A percentile compares a stretch with the other conserved stretches of the same genome.
These are phyloP conservation scores for Aspergillus sp. DNA, from an alignment of 2,329 filamentous ascomycete genomes.

Conservation along the genomic window DNA sequence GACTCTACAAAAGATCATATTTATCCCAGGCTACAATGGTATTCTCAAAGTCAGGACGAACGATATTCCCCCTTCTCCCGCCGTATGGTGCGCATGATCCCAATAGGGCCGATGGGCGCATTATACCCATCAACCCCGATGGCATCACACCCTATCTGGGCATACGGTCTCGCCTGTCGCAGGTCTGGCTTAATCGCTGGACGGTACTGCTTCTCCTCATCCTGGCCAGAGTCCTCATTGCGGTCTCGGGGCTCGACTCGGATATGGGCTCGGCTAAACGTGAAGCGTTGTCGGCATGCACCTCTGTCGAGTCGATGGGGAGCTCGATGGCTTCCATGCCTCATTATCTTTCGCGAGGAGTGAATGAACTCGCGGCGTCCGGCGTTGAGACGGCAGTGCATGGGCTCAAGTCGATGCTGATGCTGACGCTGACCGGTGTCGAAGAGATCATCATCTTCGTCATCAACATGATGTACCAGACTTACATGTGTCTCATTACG, in stretches of 20 bases:
- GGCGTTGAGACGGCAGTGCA: constrained; percentile 73
- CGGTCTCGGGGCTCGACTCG: constrained; percentile 62
- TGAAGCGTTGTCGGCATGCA: constrained; percentile 82
- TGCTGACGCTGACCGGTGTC: constrained; percentile 71
- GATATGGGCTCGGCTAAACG: constrained; percentile 67
- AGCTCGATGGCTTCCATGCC: constrained; percentile 98
- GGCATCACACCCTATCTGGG: constrained; percentile 85
- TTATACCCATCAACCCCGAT: constrained; percentile 55
- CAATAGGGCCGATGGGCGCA: constrained; percentile 41
- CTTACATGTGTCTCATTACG: constrained; percentile 82
- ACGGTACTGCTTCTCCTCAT: constrained; percentile 82
- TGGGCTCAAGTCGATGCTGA: constrained; percentile 69
- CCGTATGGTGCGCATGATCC: constrained; percentile 35
- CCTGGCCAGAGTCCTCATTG: constrained; percentile 69
- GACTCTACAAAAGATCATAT: background rate
- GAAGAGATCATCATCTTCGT: constrained; percentile 84
- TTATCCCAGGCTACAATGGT: constrained; percentile 17
- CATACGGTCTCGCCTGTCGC: constrained; percentile 78
- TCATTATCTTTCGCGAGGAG: constrained; percentile 79
- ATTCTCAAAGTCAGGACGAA: constrained; percentile 24
- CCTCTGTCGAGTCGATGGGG: constrained; percentile 82
- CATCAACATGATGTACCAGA: constrained; percentile 83
- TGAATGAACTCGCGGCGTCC: constrained; percentile 75
- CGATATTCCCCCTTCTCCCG: constrained; percentile 32
- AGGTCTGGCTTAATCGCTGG: constrained; percentile 97